Conservation (phyloP, 164 flowering plant genomes). For the Chimonanthus salicifolius region DNA sequence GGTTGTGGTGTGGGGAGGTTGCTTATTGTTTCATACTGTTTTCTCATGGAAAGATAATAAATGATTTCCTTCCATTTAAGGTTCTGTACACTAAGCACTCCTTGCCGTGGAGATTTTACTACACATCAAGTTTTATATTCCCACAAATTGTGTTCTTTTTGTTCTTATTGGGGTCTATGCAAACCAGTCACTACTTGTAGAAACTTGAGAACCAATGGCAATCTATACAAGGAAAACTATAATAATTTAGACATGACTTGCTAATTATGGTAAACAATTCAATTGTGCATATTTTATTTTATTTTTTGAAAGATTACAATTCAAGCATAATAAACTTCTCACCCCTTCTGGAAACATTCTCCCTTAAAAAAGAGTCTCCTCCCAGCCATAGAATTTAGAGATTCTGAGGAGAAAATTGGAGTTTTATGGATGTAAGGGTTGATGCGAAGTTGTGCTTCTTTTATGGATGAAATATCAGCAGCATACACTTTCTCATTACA, state of each 20-base stretch:
- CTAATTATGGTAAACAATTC: background rate
- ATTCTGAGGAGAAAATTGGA: constrained; percentile 60
- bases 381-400: constrained; percentile 62
- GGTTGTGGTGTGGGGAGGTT: background rate
- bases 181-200: background rate
- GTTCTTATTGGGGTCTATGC: background rate
- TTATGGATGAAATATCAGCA: constrained; percentile 67
- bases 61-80: background rate
- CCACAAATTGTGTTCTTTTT: background rate
- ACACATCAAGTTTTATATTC: no score
- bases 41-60: background rate
- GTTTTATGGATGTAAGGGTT: constrained; percentile 51
- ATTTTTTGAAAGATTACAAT: background rate
- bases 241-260: constrained; percentile 1
- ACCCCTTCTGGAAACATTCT: constrained; percentile 93
- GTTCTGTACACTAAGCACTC: background rate
- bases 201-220: no score
- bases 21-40: background rate
- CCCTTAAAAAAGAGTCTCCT: constrained; percentile 72
- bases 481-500: constrained; percentile 44
- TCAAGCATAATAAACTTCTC: constrained; percentile 21
- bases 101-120: background rate
- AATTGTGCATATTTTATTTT: background rate
- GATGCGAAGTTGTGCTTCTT: constrained; percentile 66
- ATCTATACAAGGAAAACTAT: background rate